Evolutionary conservation across 2,329 filamentous ascomycete genomes (phyloP), one percentile per base, ranked within the genome.

Genomic region (Akanthomyces muscarius): DNA sequence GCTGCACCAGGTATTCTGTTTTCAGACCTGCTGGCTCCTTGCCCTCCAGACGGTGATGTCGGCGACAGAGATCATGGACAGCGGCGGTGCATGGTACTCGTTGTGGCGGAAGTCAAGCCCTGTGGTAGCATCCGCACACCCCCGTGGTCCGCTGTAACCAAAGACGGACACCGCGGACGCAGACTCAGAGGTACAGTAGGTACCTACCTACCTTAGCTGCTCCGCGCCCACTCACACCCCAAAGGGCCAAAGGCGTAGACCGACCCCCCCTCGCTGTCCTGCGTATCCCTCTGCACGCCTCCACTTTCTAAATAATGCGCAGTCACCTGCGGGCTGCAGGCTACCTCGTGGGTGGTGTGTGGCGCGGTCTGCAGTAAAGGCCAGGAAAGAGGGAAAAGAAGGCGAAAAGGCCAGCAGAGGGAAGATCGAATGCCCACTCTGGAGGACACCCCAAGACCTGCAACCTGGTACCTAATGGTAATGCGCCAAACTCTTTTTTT

Each of bases 301-400:
- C 52, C 52, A 55, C 52, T 58, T 47, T 48, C 6, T 11, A 21
- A 42, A 45, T 11, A 23, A 41, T 50, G 33, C 33, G 45, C 45
- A 36, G 48, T 54, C 50, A 61, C 58, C 41, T 53, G 30, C 30
- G 30, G 30, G 30, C 30, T 33, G 58, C 58, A 44, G 41, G 38
- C n/a, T 52, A 13, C 41, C 54, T 54, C 50, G 41, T 47, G 33
- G 48, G 21, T 50, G 47, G 48, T 45, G 58, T 54, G 48, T 45
- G 38, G 58, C 58, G 50, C 48, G 16, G 58, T 23, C 38, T 51
- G 30, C 30, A 36, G 55, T 11, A 33, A 30, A 51, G 21, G 42
- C 25, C 16, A 36, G 44, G 36, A 21, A 51, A 13, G 10, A 44
- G 11, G 8, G 1, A 13, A 53, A n/a, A 21, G 18, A 36, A 23